A percentile compares a stretch with the other conserved stretches of the same genome.
phyloP scores from a whole-genome alignment of 2,329 filamentous ascomycete species.

The Penicillium sp. region DNA sequence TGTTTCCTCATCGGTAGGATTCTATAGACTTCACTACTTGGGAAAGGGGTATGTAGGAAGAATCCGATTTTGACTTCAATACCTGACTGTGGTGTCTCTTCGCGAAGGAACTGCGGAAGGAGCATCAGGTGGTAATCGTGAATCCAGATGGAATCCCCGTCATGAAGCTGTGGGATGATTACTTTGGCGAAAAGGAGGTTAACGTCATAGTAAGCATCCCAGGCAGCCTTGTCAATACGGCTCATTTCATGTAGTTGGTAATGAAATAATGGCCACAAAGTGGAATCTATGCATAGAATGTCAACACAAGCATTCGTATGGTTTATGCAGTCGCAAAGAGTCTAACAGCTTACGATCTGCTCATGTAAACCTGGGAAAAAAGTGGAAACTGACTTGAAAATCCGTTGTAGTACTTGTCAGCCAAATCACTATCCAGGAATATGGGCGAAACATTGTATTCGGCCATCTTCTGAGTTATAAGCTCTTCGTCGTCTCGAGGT shows the following conservation, averaged over 20 bases:
- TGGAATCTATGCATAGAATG: neutral
- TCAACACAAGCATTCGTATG: neutral
- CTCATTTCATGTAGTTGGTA: conserved; percentile 14
- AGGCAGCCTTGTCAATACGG: conserved; percentile 43
- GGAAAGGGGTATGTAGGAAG: conserved; percentile 94
- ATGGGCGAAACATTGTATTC: conserved; percentile 1
- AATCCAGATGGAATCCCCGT: conserved; percentile 90
- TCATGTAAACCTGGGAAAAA: neutral
- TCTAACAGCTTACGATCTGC: neutral
- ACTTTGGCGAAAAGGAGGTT: conserved; percentile 87
- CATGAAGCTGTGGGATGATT: conserved; percentile 77
- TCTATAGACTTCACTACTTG: conserved; percentile 88
- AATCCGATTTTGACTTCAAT: conserved; percentile 93
- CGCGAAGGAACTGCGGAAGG: conserved; percentile 84
- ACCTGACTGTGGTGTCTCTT: conserved; percentile 67
- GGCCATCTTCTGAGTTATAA: neutral
- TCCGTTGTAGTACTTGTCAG: conserved; percentile 9
- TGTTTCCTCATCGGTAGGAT: conserved; percentile 86
- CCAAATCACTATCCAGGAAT: conserved; percentile 4
- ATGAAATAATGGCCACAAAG: conserved; percentile 11
- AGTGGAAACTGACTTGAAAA: conserved; percentile 8
- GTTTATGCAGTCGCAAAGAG: neutral
- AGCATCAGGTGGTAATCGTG: conserved; percentile 98
- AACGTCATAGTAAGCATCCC: conserved; percentile 85
- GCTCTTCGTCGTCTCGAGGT: neutral